Evolutionary conservation across 441 rosid genomes (phyloP), one percentile per base, ranked within the genome.

Genomic region (Euphorbia schlechtendalii): DNA sequence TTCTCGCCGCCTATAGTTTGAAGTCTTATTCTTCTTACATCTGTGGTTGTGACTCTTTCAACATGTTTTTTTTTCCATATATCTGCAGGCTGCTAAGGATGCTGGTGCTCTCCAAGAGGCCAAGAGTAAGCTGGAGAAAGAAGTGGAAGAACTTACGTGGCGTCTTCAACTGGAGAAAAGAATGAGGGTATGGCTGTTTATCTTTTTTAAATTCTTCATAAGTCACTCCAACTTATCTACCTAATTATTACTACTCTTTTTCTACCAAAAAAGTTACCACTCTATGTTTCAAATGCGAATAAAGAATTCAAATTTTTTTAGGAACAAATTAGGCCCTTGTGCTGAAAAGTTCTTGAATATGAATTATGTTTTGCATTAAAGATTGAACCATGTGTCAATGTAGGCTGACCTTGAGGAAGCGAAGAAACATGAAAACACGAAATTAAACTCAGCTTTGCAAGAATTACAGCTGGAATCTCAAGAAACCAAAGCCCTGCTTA

Each of bases 41-140:
- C 12, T 20, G 57, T 28, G 18, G 20, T 27, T 63, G 4, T 17
- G 0, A 21, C 27, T 60, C 20, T 36, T 25, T 68, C 54, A 55
- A 30, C 20, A 38, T 53, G 54, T 49, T 45, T 32, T 71, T 56
- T 48, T 72, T 64, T 60, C 24, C 60, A 45, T 62, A 46, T 71
- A 58, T 58, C 52, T 67, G 62, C 76, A 90, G 97, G 92, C 97
- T 78, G 96, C 99, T 62, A 87, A 80, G 79, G 94, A 94, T 80
- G 82, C 96, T 76, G 94, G 93, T 76, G 97, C 90, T 64, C 97
- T 90, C 58, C 96, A 91, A 82, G 98, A 81, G 72, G 98, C 99
- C 70, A 91, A 87, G 77, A 79, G 62, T 71, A 85, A 81, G 82
- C 77, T 94, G 70, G 99, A 89, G 82, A 81, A 89, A 78, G 78